Percentiles rank a stretch among this genome's conserved stretches.
phyloP scores from a whole-genome alignment of 768 basidiomycete genomes.

The Panellus pusillus region DNA sequence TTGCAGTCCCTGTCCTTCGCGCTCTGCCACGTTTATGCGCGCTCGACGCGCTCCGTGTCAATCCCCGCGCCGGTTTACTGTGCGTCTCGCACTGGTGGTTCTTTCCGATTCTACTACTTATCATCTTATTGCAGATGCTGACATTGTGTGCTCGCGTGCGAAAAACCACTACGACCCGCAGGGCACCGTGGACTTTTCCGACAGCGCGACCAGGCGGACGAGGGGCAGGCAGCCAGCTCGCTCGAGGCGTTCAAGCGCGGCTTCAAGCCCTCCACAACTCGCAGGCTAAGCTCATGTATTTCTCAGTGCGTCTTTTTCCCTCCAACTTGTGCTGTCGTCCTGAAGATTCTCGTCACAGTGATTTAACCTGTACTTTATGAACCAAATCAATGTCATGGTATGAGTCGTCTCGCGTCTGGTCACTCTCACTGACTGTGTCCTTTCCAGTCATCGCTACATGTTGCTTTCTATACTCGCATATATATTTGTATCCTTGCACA shows the following conservation, averaged over 20 bases:
- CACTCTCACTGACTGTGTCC: neutral
- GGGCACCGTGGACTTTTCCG: conserved; percentile 56
- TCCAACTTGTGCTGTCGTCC: neutral
- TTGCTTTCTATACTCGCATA: too few relatives aligned
- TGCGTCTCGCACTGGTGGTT: neutral
- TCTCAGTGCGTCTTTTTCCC: conserved; percentile 32
- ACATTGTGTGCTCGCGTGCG: conserved; percentile 69
- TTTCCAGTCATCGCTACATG: neutral
- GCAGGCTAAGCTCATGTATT: conserved; percentile 59
- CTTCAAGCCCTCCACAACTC: conserved; percentile 60
- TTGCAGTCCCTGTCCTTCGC: conserved; percentile 71
- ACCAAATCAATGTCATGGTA: neutral
- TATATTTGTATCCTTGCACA: too few relatives aligned
- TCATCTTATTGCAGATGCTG: conserved; percentile 41
- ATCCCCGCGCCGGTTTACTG: conserved; percentile 22
- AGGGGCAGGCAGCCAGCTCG: conserved; percentile 38
- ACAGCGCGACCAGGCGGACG: conserved; percentile 53
- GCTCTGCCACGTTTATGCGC: conserved; percentile 48
- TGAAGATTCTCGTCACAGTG: neutral
- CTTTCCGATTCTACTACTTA: neutral
- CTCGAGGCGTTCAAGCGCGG: conserved; percentile 49
- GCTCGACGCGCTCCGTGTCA: conserved; percentile 21
- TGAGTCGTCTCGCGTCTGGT: neutral
- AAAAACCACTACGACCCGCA: conserved; percentile 80
- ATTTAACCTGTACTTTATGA: too few relatives aligned